Base-by-base conservation (phyloP, 2,329 filamentous ascomycete species). In the Polychaeton citri region DNA sequence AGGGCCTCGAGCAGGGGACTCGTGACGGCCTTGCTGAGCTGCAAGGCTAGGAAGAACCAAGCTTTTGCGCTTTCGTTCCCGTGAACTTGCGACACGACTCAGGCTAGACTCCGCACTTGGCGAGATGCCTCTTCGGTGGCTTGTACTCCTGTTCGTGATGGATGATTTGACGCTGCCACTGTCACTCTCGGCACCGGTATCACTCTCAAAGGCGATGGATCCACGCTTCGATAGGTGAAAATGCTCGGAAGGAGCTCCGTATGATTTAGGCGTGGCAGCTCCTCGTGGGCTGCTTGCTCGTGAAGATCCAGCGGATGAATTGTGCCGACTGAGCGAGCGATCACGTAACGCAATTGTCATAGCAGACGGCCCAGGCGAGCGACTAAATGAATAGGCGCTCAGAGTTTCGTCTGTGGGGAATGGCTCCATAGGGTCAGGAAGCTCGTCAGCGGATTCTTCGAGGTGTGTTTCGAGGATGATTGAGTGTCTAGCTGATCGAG, bases 281-380 rank as follows among this genome's bases (percentile, higher is more conserved):
- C 92, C 87, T 55, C 78, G 78, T 0, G 90, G 90, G 54, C 90
- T 98, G 54, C 76, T 90, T 3, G 90, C 93, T 43, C 83, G 72
- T 1, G 83, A 88, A 2, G 86, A 93, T 19, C 81, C 65, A 42
- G 79, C 62, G 40, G 81, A 76, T 35, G 79, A 78, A 15, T 65
- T 59, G 40, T 68, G 63, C 17, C 67, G 63, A 18, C 62, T 54
- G 16, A 69, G 46, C 3, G 71, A 68, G 9, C 64, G 60, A 38
- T 69, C 70, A 12, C 71, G 66, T 38, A 76, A 57, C 31, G 71
- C 70, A 48, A 69, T 62, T 2, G 68, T 67, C 56, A 76, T 68
- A 3, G 71, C 62, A n/a, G 69, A 71, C 7, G 58, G 62, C 5
- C 18, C 18, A 21, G 4, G 18, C 12, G 2, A 55, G 63, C 6